Evolutionary conservation across 164 flowering plant species (phyloP).

Genomic region (Kingdonia uniflora): DNA sequence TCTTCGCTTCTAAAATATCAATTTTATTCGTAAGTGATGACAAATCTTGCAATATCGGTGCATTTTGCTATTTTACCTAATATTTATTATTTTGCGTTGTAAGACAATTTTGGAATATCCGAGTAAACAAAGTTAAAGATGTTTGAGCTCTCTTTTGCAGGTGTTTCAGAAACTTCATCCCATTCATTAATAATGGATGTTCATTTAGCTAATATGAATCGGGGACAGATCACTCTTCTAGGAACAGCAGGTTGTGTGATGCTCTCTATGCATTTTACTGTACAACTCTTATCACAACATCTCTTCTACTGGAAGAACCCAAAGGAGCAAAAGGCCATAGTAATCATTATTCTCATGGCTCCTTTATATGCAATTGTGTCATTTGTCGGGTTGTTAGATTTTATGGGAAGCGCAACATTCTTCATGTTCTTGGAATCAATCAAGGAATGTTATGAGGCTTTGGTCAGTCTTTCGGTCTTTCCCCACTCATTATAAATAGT

Average conservation of each 20-base stretch:
- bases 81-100: too few species aligned
- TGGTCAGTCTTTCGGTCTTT: constrained; percentile 32
- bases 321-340: constrained; percentile 88
- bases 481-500: neutral
- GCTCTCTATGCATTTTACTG: constrained; percentile 68
- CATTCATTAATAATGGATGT: constrained; percentile 33
- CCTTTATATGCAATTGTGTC: constrained; percentile 78
- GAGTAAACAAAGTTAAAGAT: constrained; percentile 2
- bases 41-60: too few species aligned
- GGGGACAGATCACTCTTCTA: constrained; percentile 48
- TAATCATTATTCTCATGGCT: constrained; percentile 85
- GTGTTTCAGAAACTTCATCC: constrained; percentile 1
- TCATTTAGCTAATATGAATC: constrained; percentile 37
- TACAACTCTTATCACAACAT: constrained; percentile 83
- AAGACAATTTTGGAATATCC: too few species aligned
- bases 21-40: too few species aligned
- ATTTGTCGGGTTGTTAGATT: constrained; percentile 71
- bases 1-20: too few species aligned
- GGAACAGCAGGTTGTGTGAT: constrained; percentile 53
- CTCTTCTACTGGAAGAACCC: constrained; percentile 96
- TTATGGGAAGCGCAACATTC: constrained; percentile 71
- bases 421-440: constrained; percentile 75
- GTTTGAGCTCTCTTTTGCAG: constrained; percentile 17
- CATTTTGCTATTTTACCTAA: too few species aligned
- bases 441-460: constrained; percentile 92